Conservation (phyloP, 176 grass and related monocot species). For the Rhynchospora tenuis region DNA sequence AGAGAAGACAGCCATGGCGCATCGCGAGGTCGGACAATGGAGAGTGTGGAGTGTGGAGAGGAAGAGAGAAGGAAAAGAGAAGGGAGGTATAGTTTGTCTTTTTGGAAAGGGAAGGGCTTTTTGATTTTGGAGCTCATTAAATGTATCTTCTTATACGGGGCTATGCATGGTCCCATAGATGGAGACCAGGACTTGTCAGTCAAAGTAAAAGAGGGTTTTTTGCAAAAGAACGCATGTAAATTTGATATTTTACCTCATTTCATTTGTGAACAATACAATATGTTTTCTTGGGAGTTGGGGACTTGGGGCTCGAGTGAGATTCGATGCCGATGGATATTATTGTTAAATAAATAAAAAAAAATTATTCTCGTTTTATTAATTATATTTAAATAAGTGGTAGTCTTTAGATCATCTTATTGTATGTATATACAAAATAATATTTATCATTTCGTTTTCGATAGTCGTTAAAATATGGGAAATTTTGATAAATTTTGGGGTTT, state of each 20-base stretch:
- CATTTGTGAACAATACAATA: background rate
- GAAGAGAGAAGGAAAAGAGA: background rate
- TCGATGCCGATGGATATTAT: too few species aligned
- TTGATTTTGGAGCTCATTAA: slow-evolving; percentile 1
- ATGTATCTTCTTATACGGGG: background rate
- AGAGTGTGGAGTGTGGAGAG: background rate
- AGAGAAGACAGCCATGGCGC: background rate
- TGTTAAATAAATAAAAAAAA: too few species aligned
- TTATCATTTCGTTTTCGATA: too few species aligned
- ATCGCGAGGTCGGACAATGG: background rate
- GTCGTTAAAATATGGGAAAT: too few species aligned
- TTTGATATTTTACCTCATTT: background rate
- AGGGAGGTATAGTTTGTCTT: background rate
- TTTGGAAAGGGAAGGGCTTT: background rate
- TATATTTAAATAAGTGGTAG: too few species aligned
- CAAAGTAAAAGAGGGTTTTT: background rate
- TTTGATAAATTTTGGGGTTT: too few species aligned
- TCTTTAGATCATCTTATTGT: too few species aligned
- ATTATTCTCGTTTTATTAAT: too few species aligned
- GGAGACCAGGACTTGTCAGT: background rate
- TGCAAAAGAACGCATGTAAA: background rate
- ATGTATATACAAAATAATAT: too few species aligned
- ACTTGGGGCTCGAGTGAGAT: too few species aligned
- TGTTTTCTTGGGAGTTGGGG: background rate
- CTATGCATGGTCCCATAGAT: too few species aligned